Base-by-base conservation (phyloP, 306 rosid species). In the Vicia sativa region DNA sequence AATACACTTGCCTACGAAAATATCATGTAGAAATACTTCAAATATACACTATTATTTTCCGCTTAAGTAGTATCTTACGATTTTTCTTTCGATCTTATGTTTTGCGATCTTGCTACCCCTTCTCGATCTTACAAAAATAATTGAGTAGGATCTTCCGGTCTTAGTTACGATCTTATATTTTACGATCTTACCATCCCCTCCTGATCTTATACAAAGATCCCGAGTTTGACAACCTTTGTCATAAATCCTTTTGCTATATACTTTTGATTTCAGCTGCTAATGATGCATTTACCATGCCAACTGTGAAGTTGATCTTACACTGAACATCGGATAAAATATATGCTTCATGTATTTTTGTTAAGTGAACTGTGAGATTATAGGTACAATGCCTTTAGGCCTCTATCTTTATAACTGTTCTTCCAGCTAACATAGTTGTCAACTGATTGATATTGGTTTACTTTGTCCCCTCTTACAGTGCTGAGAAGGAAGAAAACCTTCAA, bases 401-500 rank as follows among this genome's bases (percentile, higher is more conserved):
- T 28, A 28, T 65, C 63, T 63, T 42, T 50, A 38, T 69, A 60
- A 59, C 35, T 42, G 19, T 77, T 48, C 45, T 61, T 43, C 62
- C 70, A 60, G 54, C 61, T 38, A 29, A 39, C 26, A 25, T 62
- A 71, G 43, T 55, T 55, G 62, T 67, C 16, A 62, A 78, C 70
- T 70, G 65, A 65, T 63, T 39, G 57, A 7, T 77, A 54, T 75
- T 71, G 54, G 70, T 65, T 59, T 52, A 64, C 72, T 60, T 45
- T 53, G 59, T 46, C 70, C 67, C 41, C 57, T 76, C 71, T 66
- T 49, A 65, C 84, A 95, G 97, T 63, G 58, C 72, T 54, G 99
- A 95, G 78, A 95, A 79, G 78, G 99, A 88, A 66, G 97, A 90
- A 63, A 82, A 72, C 76, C 87, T 82, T 72, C 96, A 80, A 76